Percentiles rank a stretch among this genome's conserved stretches.
Conservation (phyloP, 805 yeast genomes). For the Zygotorulaspora danielsina region DNA sequence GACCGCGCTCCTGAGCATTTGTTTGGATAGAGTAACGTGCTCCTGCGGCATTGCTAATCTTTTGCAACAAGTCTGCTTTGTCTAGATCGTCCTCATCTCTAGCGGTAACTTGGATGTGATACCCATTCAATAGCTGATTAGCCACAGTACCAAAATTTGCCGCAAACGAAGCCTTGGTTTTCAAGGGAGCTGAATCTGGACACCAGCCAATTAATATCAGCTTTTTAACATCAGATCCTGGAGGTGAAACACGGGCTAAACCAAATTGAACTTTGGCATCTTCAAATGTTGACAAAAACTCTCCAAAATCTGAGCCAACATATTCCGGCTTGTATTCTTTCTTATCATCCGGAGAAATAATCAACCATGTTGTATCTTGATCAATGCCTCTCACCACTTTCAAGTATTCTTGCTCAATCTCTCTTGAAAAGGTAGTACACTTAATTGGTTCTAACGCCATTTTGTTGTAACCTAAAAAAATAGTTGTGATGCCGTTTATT, state of each 20-base stretch:
- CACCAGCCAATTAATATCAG: slow-evolving; percentile 90
- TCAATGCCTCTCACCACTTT: slow-evolving; percentile 71
- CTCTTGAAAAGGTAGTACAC: slow-evolving; percentile 64
- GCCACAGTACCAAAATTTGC: slow-evolving; percentile 73
- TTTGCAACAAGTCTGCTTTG: slow-evolving; percentile 64
- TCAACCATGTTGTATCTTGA: slow-evolving; percentile 64
- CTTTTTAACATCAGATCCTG: slow-evolving; percentile 87
- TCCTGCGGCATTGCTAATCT: slow-evolving; percentile 89
- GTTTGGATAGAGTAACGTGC: slow-evolving; percentile 79
- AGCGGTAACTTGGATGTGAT: slow-evolving; percentile 96
- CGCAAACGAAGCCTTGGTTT: slow-evolving; percentile 70
- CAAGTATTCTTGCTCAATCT: slow-evolving; percentile 70
- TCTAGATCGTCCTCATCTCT: slow-evolving; percentile 88
- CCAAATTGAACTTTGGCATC: slow-evolving; percentile 92
- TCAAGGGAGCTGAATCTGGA: slow-evolving; percentile 90
- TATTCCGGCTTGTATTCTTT: slow-evolving; percentile 41
- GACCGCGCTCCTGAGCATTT: slow-evolving; percentile 26
- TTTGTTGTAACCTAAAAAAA: background rate
- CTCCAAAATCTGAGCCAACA: slow-evolving; percentile 62
- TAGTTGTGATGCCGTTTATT: background rate
- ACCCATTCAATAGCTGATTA: slow-evolving; percentile 60
- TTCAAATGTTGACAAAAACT: slow-evolving; percentile 74
- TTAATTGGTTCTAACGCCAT: slow-evolving; percentile 48
- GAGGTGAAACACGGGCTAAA: slow-evolving; percentile 78
- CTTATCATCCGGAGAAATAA: slow-evolving; percentile 67